Evolutionary conservation across 2,329 filamentous ascomycete species (phyloP).

Genomic region (Colletotrichum liaoningense): DNA sequence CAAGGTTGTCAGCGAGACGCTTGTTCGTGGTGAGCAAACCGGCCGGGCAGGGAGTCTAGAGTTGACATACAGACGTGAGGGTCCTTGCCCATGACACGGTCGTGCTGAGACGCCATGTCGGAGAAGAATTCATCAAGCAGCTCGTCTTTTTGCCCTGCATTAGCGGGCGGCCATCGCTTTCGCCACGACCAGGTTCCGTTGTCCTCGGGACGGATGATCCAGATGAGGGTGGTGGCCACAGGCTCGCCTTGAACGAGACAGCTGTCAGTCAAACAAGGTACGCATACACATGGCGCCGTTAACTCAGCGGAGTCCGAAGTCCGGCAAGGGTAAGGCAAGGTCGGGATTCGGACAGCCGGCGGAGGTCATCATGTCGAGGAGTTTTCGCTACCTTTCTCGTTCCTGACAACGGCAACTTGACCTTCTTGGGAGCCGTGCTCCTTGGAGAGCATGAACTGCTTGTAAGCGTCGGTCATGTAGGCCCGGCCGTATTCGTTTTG

Average conservation of each 20-base stretch:
- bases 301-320: not conserved
- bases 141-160: constrained; percentile 24
- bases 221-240: constrained; percentile 19
- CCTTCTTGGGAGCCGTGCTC: constrained; percentile 16
- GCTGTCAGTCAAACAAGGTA: not conserved
- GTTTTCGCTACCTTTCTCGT: constrained; percentile 8
- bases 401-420: constrained; percentile 26
- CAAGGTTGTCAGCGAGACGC: no score
- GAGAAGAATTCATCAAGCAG: constrained; percentile 34
- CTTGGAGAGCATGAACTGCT: constrained; percentile 26
- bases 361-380: not conserved
- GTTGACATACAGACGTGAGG: constrained; percentile 37
- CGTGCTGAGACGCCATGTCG: constrained; percentile 36
- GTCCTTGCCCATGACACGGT: constrained; percentile 26
- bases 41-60: not conserved
- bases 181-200: constrained; percentile 29
- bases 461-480: constrained; percentile 19
- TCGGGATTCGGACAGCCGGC: not conserved
- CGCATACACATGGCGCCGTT: not conserved
- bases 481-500: constrained; percentile 28
- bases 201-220: constrained; percentile 30
- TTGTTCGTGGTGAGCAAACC: not conserved
- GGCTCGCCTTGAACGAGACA: not conserved
- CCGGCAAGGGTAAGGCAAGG: not conserved
- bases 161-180: constrained; percentile 30